Evolutionary conservation across 2,329 filamentous ascomycete genomes (phyloP).

Genomic region (Apiospora malaysiana): DNA sequence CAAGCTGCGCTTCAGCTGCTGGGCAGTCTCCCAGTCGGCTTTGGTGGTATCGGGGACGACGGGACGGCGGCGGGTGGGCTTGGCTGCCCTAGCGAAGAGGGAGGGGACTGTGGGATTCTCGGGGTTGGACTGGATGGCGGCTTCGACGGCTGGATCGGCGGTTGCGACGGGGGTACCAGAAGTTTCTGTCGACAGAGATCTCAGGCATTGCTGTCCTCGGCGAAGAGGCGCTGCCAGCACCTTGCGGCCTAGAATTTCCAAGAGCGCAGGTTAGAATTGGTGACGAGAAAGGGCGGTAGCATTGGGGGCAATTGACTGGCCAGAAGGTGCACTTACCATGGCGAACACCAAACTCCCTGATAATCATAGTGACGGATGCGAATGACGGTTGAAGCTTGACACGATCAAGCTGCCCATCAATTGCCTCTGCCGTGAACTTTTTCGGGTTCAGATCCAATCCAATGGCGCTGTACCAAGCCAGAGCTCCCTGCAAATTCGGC

Average conservation of each 20-base stretch:
- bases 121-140: constrained; percentile 28
- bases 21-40: constrained; percentile 43
- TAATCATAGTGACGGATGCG: constrained; percentile 35
- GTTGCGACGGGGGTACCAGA: constrained; percentile 33
- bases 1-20: constrained; percentile 52
- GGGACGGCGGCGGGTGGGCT: constrained; percentile 27
- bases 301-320: neutral
- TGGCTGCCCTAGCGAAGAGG: constrained; percentile 34
- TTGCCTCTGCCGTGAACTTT: constrained; percentile 18
- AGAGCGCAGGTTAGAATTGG: constrained; percentile 30
- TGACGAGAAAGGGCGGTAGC: constrained; percentile 20
- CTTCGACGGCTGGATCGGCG: constrained; percentile 32
- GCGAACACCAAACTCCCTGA: constrained; percentile 40
- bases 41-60: constrained; percentile 40
- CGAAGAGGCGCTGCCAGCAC: constrained; percentile 52
- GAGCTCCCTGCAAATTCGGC: constrained; percentile 19
- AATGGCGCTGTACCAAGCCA: neutral
- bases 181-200: constrained; percentile 46
- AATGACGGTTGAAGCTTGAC: constrained; percentile 9
- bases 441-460: neutral
- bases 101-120: constrained; percentile 31
- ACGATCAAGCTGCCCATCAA: constrained; percentile 17
- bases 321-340: constrained; percentile 32
- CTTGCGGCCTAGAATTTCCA: constrained; percentile 53
- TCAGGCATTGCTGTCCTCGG: constrained; percentile 42